phyloP scores from a whole-genome alignment of 192 early-diverging fungal genomes.

The Mortierella claussenii region DNA sequence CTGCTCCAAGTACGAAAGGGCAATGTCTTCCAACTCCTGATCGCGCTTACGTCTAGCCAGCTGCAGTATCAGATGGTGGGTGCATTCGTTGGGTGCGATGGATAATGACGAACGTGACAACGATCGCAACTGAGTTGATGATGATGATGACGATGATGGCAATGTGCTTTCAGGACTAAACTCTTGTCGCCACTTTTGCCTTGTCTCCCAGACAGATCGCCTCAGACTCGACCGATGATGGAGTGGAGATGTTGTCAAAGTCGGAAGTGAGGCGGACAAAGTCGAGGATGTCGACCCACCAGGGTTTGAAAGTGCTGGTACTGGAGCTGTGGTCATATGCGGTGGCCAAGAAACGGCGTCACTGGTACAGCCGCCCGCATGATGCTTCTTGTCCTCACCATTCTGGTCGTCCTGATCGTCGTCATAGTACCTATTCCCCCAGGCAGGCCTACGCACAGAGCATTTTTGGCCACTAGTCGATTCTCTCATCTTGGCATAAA shows the following conservation, averaged over 20 bases:
- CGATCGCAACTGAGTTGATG: background rate
- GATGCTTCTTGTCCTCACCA: too few relatives aligned
- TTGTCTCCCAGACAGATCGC: background rate
- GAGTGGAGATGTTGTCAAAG: background rate
- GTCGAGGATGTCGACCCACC: too few relatives aligned
- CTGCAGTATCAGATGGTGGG: conserved; percentile 16
- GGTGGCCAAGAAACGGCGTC: too few relatives aligned
- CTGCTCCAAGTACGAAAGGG: too few relatives aligned
- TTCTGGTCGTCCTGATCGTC: background rate
- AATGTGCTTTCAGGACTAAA: background rate
- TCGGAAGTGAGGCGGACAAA: too few relatives aligned
- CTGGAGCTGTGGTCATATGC: too few relatives aligned
- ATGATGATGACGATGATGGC: background rate
- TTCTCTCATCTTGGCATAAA: conserved; percentile 7
- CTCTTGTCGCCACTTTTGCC: background rate
- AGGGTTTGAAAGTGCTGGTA: too few relatives aligned
- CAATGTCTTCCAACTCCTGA: conserved; percentile 7
- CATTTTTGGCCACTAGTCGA: too few relatives aligned
- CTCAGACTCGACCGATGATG: conserved; percentile 18
- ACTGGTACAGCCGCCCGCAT: too few relatives aligned
- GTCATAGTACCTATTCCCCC: too few relatives aligned
- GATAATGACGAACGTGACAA: background rate
- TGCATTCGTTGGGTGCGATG: conserved; percentile 20
- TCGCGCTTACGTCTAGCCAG: conserved; percentile 15
- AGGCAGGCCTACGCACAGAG: too few relatives aligned